phyloP scores from a whole-genome alignment of 176 grass and related monocot species.

The Microstegium vimineum region DNA sequence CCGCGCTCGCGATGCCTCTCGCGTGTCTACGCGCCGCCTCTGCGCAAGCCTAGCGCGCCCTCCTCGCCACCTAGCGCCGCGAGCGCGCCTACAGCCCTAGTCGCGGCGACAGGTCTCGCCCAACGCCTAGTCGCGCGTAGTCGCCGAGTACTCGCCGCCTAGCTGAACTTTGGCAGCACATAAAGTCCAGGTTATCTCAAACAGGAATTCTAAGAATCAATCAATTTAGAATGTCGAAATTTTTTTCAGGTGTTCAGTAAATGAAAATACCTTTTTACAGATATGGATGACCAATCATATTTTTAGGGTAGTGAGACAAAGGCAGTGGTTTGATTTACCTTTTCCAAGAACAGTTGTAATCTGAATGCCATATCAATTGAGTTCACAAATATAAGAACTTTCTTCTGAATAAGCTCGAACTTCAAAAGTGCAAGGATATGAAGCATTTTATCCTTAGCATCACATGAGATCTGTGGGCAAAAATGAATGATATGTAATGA shows the following conservation, averaged over 20 bases:
- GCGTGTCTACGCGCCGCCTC: too few relatives aligned
- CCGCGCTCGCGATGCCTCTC: too few relatives aligned
- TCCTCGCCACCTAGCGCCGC: too few relatives aligned
- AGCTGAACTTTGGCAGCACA: too few relatives aligned
- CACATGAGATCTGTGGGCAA: slow-evolving; percentile 72
- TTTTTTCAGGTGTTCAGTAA: neutral
- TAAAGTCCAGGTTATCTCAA: neutral
- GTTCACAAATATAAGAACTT: slow-evolving; percentile 95
- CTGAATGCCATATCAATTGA: slow-evolving; percentile 94
- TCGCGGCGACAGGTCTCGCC: too few relatives aligned
- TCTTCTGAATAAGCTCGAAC: slow-evolving; percentile 90
- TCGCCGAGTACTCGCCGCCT: too few relatives aligned
- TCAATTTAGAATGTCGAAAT: neutral
- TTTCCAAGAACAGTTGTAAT: slow-evolving; percentile 81
- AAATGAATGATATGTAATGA: neutral
- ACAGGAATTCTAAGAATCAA: neutral
- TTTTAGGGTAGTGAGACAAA: neutral
- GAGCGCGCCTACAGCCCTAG: too few relatives aligned
- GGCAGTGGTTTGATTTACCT: slow-evolving; percentile 48
- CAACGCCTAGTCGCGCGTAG: too few relatives aligned
- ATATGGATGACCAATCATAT: slow-evolving; percentile 1
- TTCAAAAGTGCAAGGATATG: slow-evolving; percentile 76
- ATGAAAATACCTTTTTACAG: neutral
- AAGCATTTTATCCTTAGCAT: slow-evolving; percentile 72
- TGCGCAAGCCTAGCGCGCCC: too few relatives aligned